Conservation (phyloP, 345 rosid genomes). For the Zanthoxylum bungeanum region DNA sequence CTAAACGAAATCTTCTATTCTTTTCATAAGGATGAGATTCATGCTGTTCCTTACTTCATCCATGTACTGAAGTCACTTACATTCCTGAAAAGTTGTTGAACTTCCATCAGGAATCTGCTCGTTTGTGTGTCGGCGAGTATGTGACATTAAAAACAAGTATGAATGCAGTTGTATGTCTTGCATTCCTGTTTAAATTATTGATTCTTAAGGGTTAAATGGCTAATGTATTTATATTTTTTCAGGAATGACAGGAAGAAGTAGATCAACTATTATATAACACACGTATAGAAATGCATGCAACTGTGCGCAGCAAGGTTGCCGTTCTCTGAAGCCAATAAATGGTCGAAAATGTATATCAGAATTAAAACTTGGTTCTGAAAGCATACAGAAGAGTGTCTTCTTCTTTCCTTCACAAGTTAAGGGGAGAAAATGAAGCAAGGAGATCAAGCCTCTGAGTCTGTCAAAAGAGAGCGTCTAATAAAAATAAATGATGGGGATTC, state of each 20-base stretch:
- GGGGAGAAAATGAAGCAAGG: too few species aligned
- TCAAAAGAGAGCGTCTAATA: slow-evolving; percentile 55
- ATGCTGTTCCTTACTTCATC: slow-evolving; percentile 83
- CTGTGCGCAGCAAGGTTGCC: slow-evolving; percentile 66
- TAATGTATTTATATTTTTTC: neutral
- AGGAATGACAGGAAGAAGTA: slow-evolving; percentile 77
- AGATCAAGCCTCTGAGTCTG: slow-evolving; percentile 67
- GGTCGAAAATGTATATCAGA: slow-evolving; percentile 73
- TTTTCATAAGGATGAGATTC: slow-evolving; percentile 88
- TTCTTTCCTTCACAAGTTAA: slow-evolving; percentile 65
- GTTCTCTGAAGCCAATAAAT: slow-evolving; percentile 71
- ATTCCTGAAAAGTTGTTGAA: slow-evolving; percentile 71
- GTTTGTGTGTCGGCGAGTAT: slow-evolving; percentile 78
- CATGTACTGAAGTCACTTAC: slow-evolving; percentile 91
- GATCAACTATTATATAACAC: slow-evolving; percentile 64
- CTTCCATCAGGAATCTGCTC: slow-evolving; percentile 75
- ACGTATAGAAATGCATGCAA: slow-evolving; percentile 65
- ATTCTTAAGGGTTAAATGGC: too few species aligned
- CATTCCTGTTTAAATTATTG: too few species aligned
- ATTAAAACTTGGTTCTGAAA: slow-evolving; percentile 62
- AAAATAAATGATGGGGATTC: slow-evolving; percentile 63
- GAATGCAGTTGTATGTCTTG: too few species aligned
- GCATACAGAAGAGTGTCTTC: slow-evolving; percentile 50
- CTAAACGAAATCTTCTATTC: slow-evolving; percentile 93
- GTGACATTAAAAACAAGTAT: slow-evolving; percentile 53